Percentiles rank a stretch among this genome's conserved stretches.
Conservation (phyloP, 441 rosid species). For the Omphalea diandra region DNA sequence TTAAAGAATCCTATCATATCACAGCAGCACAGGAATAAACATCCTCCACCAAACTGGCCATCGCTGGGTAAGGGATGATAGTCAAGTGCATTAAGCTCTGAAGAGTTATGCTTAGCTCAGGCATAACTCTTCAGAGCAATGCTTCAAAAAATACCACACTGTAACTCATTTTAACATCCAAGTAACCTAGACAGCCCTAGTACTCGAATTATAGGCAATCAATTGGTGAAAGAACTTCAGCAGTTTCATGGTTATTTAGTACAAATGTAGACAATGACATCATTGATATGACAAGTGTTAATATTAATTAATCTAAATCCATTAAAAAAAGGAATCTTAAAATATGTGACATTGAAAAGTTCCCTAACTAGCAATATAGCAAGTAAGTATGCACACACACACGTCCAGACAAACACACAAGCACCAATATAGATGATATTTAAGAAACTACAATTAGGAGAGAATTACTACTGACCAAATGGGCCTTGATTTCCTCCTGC, state of each 20-base stretch:
- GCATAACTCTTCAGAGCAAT: no score
- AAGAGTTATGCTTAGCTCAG: not conserved
- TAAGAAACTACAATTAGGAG: not conserved
- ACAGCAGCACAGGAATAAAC: not conserved
- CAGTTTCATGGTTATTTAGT: not conserved
- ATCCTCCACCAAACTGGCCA: not conserved
- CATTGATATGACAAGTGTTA: not conserved
- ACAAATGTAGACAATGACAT: not conserved
- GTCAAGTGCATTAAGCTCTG: not conserved
- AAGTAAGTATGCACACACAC: not conserved
- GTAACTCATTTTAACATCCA: not conserved
- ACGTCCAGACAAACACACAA: not conserved
- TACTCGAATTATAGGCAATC: not conserved
- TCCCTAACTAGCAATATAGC: not conserved
- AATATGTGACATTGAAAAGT: not conserved
- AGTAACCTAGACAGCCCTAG: not conserved
- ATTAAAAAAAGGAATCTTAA: slow-evolving; percentile 1
- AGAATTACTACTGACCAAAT: slow-evolving; percentile 57
- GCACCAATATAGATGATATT: not conserved
- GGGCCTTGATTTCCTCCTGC: slow-evolving; percentile 76
- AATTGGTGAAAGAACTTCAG: not conserved
- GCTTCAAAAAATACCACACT: not conserved
- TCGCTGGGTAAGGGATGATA: not conserved
- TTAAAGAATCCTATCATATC: not conserved
- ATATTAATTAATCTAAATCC: not conserved